A percentile compares a stretch with the other conserved stretches of the same genome.
Conservation (phyloP, 345 rosid genomes). For the Eucalyptus decipiens region DNA sequence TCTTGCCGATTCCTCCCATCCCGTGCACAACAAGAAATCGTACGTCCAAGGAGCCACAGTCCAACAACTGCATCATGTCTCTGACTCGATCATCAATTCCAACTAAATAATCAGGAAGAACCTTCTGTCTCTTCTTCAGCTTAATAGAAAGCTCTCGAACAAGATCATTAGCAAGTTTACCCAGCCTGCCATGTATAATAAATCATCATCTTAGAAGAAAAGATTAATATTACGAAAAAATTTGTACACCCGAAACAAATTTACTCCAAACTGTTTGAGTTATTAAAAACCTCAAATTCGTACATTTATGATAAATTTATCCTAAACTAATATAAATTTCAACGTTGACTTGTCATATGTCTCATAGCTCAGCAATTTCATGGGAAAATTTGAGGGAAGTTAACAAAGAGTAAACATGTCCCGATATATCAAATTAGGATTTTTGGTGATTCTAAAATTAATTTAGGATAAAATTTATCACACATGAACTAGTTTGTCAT, state of each 20-base stretch:
- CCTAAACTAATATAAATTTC: no score
- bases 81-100: neutral
- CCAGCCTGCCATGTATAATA: neutral
- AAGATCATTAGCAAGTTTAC: neutral
- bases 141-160: neutral
- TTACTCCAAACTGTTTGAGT: neutral
- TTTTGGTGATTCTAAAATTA: no score
- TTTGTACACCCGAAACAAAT: neutral
- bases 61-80: neutral
- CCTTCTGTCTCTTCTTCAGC: neutral
- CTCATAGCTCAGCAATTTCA: no score
- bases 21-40: neutral
- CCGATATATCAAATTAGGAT: no score
- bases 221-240: neutral
- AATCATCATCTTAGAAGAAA: neutral
- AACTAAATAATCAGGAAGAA: neutral
- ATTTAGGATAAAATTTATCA: no score
- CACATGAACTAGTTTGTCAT: no score
- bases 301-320: no score
- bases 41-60: neutral
- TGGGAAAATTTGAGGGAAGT: no score
- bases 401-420: no score
- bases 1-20: neutral
- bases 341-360: accelerated
- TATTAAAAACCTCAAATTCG: no score